phyloP scores from a whole-genome alignment of 2,329 filamentous ascomycete species.

The Hysterium pulicare region DNA sequence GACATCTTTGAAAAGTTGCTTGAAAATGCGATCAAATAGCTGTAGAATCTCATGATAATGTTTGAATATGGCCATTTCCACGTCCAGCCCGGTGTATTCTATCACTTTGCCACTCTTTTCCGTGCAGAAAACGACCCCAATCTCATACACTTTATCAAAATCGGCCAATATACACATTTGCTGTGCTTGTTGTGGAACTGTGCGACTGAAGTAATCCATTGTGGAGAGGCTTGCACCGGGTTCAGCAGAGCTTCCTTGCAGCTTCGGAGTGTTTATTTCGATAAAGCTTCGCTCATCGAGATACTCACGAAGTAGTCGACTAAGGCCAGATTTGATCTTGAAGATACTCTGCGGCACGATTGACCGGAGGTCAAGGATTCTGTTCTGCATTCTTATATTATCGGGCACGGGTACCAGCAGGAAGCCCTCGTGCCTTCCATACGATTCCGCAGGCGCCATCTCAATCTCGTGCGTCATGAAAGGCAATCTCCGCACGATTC shows the following conservation, averaged over 20 bases:
- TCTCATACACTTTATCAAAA: constrained; percentile 84
- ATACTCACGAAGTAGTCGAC: constrained; percentile 72
- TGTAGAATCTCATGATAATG: constrained; percentile 86
- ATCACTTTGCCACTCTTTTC: constrained; percentile 97
- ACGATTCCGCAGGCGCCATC: constrained; percentile 50
- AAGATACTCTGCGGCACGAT: constrained; percentile 84
- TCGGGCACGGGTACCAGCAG: constrained; percentile 63
- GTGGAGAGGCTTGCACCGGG: constrained; percentile 89
- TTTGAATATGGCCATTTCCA: constrained; percentile 87
- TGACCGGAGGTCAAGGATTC: constrained; percentile 81
- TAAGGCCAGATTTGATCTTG: constrained; percentile 76
- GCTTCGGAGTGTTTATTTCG: constrained; percentile 90
- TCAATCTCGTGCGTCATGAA: no score
- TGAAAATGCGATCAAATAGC: constrained; percentile 75
- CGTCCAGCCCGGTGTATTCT: constrained; percentile 87
- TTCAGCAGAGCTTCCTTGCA: constrained; percentile 86
- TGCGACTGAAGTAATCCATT: constrained; percentile 84
- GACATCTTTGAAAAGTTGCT: constrained; percentile 70
- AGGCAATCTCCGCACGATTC: constrained; percentile 57
- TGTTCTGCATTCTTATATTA: constrained; percentile 70
- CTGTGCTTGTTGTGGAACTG: constrained; percentile 84
- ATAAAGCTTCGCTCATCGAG: constrained; percentile 79
- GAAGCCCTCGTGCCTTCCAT: constrained; percentile 55
- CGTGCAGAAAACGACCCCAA: constrained; percentile 85
- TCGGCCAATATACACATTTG: constrained; percentile 90